Evolutionary conservation across 2,329 filamentous ascomycete genomes (phyloP).

Genomic region (Gyromitra esculenta): DNA sequence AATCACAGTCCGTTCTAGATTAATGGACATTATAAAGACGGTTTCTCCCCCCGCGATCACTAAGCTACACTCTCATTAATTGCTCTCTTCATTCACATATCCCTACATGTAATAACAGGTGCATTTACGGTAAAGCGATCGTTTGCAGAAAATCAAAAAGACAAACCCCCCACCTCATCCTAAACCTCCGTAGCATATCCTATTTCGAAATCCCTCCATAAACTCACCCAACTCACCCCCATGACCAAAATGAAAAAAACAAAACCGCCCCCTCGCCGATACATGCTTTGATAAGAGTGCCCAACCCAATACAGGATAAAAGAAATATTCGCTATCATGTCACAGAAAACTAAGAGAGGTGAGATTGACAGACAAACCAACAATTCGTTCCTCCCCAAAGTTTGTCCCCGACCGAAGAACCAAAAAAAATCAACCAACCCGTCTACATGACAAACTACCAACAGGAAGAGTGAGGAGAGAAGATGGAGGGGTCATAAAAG

Average conservation of each 20-base stretch:
- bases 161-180: neutral
- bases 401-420: slow-evolving; percentile 15
- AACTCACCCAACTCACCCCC: slow-evolving; percentile 18
- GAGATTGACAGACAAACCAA: neutral
- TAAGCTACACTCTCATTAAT: neutral
- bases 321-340: slow-evolving; percentile 8
- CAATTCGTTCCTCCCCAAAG: neutral
- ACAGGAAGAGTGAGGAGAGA: slow-evolving; percentile 38
- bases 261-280: slow-evolving; percentile 14
- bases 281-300: slow-evolving; percentile 36
- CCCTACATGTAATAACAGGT: neutral
- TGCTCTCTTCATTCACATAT: slow-evolving; percentile 12
- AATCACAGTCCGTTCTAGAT: neutral
- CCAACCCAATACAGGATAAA: slow-evolving; percentile 21
- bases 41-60: neutral
- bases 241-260: slow-evolving; percentile 27
- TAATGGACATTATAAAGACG: neutral
- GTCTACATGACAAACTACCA: slow-evolving; percentile 39
- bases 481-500: slow-evolving; percentile 25
- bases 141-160: slow-evolving; percentile 2
- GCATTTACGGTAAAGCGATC: neutral
- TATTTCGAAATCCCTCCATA: neutral
- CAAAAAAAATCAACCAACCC: slow-evolving; percentile 20
- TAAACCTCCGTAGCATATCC: neutral
- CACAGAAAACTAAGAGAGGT: slow-evolving; percentile 11